These are phyloP conservation scores for Cutaneotrichosporon dermatis DNA, from an alignment of 1,284 basidiomycete genomes.

Conservation along the genomic window DNA sequence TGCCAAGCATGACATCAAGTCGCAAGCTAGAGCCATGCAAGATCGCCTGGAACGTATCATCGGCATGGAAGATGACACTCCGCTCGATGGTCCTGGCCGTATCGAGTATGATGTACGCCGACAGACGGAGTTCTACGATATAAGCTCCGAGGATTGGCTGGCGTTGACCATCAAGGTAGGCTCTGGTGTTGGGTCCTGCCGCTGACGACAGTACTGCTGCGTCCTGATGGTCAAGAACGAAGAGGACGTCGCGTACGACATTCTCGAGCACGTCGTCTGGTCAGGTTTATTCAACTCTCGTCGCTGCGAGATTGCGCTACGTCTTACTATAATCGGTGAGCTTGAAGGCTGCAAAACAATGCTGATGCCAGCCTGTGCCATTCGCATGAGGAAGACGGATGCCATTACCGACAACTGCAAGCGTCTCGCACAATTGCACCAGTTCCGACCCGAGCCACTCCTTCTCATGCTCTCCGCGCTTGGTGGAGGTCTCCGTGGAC, in stretches of 20 bases:
- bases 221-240: conserved; percentile 60
- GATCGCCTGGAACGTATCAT: conserved; percentile 43
- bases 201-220: conserved; percentile 67
- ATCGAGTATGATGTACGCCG: conserved; percentile 27
- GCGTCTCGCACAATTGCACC: conserved; percentile 62
- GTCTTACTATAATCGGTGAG: conserved; percentile 67
- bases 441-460: conserved; percentile 61
- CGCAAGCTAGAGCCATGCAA: conserved; percentile 38
- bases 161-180: conserved; percentile 74
- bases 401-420: conserved; percentile 58
- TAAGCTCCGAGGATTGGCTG: conserved; percentile 83
- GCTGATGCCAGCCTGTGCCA: conserved; percentile 60
- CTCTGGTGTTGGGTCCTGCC: not conserved
- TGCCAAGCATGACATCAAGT: conserved; percentile 26
- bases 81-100: conserved; percentile 27
- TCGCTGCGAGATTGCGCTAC: conserved; percentile 63
- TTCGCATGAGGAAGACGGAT: conserved; percentile 56
- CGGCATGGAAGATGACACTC: conserved; percentile 41
- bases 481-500: conserved; percentile 59
- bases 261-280: conserved; percentile 69
- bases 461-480: conserved; percentile 68
- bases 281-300: conserved; percentile 71
- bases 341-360: conserved; percentile 4
- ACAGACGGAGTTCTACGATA: conserved; percentile 62
- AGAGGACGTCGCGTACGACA: conserved; percentile 68